phyloP scores from a whole-genome alignment of 2,329 filamentous ascomycete species.

The Talaromyces sp. region DNA sequence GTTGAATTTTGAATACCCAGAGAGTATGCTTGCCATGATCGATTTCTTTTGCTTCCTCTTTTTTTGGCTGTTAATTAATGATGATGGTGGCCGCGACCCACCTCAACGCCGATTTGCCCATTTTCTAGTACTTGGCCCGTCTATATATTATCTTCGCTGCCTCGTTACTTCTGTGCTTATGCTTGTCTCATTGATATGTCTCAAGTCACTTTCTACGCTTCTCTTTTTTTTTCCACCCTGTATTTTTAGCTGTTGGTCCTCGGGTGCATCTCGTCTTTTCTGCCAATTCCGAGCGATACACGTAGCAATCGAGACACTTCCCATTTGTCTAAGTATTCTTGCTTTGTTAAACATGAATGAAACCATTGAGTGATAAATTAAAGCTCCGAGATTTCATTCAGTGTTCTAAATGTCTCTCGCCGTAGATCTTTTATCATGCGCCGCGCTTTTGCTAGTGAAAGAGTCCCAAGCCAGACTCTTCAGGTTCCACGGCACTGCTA shows the following conservation, averaged over 20 bases:
- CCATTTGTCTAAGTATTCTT: not conserved
- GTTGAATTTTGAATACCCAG: conserved; percentile 3
- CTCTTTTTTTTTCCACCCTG: conserved; percentile 6
- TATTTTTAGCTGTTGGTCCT: conserved; percentile 17
- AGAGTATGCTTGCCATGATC: conserved; percentile 4
- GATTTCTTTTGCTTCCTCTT: not conserved
- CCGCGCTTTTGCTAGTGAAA: too few species aligned
- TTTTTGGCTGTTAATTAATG: conserved; percentile 12
- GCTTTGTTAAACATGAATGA: too few species aligned
- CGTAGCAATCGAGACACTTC: conserved; percentile 14
- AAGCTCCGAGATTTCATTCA: too few species aligned
- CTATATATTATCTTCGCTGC: conserved; percentile 4
- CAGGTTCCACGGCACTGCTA: too few species aligned
- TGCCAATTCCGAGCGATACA: conserved; percentile 9
- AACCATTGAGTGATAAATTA: too few species aligned
- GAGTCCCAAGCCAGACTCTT: too few species aligned
- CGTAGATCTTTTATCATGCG: too few species aligned
- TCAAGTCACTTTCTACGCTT: conserved; percentile 1
- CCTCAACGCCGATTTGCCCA: conserved; percentile 9
- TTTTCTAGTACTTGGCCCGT: conserved; percentile 14
- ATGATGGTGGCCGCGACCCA: conserved; percentile 3
- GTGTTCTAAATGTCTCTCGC: too few species aligned
- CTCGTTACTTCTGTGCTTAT: not conserved
- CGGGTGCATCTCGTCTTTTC: conserved; percentile 6
- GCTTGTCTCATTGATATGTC: not conserved